Evolutionary conservation across 805 yeast genomes (phyloP), one percentile per base, ranked within the genome.

Genomic region (Phaffomyces thermotolerans): DNA sequence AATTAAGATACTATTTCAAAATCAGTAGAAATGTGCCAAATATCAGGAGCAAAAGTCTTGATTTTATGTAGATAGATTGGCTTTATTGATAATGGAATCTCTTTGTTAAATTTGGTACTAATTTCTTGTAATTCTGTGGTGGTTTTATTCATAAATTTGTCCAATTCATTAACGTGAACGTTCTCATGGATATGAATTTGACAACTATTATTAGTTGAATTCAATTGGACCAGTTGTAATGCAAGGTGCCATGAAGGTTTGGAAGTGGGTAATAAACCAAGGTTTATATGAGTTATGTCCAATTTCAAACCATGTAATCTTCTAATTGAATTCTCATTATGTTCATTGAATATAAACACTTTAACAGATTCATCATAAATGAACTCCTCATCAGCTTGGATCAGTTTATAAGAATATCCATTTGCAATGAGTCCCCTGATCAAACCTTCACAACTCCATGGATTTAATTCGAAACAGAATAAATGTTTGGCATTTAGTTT

Each of bases 31-130:
- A 84, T 65, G 52, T 87, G 96, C 81, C 85, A 81, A 2, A 88
- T 79, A 39, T 83, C 91, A 0, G 96, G 96, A 0, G 95, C 95
- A 69, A 80, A 87, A 0, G 91, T 84, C 63, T 87, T 88, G 43
- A 88, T 84, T 51, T 67, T 74, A 49, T 84, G 87, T 9, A 81
- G 47, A 47, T 76, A 79, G 1, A 35, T 23, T 6, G 54, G 50
- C n/a, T 22, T 22, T 2, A 47, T 25, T 23, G 24, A 32, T 6
- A 46, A 4, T 27, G 29, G 13, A 9, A 27, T 27, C 29, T 27
- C 13, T 27, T 13, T 27, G 38, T 48, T 18, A 32, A 40, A 3
- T 25, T 32, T 13, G 39, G 24, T 10, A 43, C 29, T 10, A 10
- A 48, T 33, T 15, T 42, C n/a, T 3, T 36, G 15, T 12, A 52